A percentile compares a stretch with the other conserved stretches of the same genome.
Conservation (phyloP, 768 basidiomycete genomes). For the Hygrocybe coccinea region DNA sequence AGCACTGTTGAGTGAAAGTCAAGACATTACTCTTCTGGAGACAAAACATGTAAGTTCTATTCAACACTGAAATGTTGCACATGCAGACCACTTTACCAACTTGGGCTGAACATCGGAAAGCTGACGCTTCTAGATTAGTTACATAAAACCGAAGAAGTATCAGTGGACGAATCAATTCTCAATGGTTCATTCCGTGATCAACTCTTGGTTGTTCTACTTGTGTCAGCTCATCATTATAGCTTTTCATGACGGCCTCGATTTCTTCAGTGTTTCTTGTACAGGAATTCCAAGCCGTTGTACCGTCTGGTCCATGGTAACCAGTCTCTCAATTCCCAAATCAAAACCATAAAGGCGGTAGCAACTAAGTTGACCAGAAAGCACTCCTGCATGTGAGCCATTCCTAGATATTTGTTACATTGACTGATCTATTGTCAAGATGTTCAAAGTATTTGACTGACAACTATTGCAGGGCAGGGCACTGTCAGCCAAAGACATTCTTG, state of each 20-base stretch:
- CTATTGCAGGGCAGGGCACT: too few species aligned
- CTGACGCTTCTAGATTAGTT: too few species aligned
- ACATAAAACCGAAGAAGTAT: too few species aligned
- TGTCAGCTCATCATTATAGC: conserved; percentile 41
- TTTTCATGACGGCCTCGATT: conserved; percentile 84
- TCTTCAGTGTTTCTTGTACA: conserved; percentile 73
- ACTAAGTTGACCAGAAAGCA: conserved; percentile 45
- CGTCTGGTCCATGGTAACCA: conserved; percentile 51
- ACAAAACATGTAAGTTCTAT: conserved; percentile 50
- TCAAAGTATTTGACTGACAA: conserved; percentile 39
- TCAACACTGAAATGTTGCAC: background rate
- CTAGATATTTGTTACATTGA: background rate
- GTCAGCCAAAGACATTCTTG: too few species aligned
- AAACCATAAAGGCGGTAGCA: conserved; percentile 52
- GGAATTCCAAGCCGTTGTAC: conserved; percentile 39
- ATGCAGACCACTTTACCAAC: conserved; percentile 39
- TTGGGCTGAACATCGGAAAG: conserved; percentile 91
- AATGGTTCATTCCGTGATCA: conserved; percentile 44
- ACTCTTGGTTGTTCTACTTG: background rate
- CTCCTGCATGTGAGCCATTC: conserved; percentile 38
- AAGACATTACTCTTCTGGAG: too few species aligned
- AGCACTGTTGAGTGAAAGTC: too few species aligned
- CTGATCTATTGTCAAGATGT: conserved; percentile 41
- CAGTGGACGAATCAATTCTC: too few species aligned
- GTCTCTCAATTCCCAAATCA: conserved; percentile 63